Conservation (phyloP, 2,329 filamentous ascomycete genomes). For the Claviceps sp. region DNA sequence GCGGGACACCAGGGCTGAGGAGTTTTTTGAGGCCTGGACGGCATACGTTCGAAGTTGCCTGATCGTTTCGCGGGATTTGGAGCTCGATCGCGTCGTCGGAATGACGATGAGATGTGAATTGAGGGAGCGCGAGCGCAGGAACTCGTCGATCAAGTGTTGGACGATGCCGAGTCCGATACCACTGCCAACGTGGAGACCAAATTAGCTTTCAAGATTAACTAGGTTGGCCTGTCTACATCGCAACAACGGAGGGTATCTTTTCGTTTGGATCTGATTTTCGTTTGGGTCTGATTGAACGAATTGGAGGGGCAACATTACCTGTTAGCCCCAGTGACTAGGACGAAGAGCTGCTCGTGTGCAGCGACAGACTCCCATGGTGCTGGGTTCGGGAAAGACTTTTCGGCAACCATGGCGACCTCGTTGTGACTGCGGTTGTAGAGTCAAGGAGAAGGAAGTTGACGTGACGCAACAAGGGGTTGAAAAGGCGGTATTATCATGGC, state of each 20-base stretch:
- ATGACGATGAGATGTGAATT: slow-evolving; percentile 63
- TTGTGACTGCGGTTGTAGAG: not conserved
- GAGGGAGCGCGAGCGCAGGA: slow-evolving; percentile 55
- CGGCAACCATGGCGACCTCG: slow-evolving; percentile 2
- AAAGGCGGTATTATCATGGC: not conserved
- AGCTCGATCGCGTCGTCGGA: slow-evolving; percentile 63
- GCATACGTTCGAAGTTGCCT: slow-evolving; percentile 47
- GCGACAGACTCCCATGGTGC: slow-evolving; percentile 25
- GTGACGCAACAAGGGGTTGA: not conserved
- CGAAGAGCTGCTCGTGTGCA: slow-evolving; percentile 37
- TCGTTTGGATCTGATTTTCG: too few species aligned
- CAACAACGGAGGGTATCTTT: not conserved
- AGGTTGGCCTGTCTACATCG: too few species aligned
- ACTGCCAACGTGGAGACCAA: slow-evolving; percentile 30
- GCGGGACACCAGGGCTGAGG: slow-evolving; percentile 24
- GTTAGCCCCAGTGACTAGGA: slow-evolving; percentile 75
- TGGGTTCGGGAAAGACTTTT: not conserved
- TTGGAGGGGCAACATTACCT: slow-evolving; percentile 40
- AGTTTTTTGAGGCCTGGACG: slow-evolving; percentile 27
- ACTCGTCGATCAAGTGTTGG: slow-evolving; percentile 79
- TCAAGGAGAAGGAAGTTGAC: not conserved
- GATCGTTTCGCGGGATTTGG: slow-evolving; percentile 65
- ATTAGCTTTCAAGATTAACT: not conserved
- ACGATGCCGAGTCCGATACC: slow-evolving; percentile 78
- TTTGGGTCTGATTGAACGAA: not conserved